These are phyloP conservation scores for Tolypocladium sp. DNA, from an alignment of 2,329 filamentous ascomycete genomes.

Conservation along the genomic window DNA sequence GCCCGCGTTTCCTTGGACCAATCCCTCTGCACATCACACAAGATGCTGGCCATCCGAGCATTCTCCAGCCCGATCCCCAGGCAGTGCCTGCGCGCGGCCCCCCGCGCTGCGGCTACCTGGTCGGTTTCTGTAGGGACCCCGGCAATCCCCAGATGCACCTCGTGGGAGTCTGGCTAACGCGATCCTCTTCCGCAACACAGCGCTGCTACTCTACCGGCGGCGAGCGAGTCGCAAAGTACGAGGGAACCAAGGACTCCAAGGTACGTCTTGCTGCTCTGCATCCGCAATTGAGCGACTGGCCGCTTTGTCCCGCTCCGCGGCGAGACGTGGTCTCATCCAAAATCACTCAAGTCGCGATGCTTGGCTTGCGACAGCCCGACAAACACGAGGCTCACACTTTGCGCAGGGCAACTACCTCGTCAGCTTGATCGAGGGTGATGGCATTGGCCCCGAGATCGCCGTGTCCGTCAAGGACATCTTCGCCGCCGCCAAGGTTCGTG, in stretches of 20 bases:
- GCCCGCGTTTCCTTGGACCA: not conserved
- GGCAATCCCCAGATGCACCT: not conserved
- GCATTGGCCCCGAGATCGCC: conserved; percentile 95
- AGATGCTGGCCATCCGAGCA: conserved; percentile 76
- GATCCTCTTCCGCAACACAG: conserved; percentile 29
- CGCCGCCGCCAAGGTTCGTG: conserved; percentile 75
- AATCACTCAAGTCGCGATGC: conserved; percentile 29
- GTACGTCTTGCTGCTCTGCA: conserved; percentile 42
- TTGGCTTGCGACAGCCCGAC: not conserved
- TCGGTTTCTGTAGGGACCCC: conserved; percentile 22
- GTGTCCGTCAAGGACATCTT: conserved; percentile 99
- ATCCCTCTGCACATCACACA: conserved; percentile 27
- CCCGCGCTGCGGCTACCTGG: conserved; percentile 40
- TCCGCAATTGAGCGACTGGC: not conserved
- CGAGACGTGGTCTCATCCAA: conserved; percentile 11
- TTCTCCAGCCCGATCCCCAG: conserved; percentile 65
- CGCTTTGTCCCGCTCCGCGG: not conserved
- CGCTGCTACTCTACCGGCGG: conserved; percentile 56
- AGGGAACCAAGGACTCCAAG: conserved; percentile 79
- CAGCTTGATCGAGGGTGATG: conserved; percentile 96
- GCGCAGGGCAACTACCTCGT: conserved; percentile 86
- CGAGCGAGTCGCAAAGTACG: conserved; percentile 83
- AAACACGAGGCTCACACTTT: not conserved
- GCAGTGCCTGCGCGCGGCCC: conserved; percentile 67
- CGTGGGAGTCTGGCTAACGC: conserved; percentile 2